Base-by-base conservation (phyloP, 2,329 filamentous ascomycete species). In the Colletotrichum eremochloae region DNA sequence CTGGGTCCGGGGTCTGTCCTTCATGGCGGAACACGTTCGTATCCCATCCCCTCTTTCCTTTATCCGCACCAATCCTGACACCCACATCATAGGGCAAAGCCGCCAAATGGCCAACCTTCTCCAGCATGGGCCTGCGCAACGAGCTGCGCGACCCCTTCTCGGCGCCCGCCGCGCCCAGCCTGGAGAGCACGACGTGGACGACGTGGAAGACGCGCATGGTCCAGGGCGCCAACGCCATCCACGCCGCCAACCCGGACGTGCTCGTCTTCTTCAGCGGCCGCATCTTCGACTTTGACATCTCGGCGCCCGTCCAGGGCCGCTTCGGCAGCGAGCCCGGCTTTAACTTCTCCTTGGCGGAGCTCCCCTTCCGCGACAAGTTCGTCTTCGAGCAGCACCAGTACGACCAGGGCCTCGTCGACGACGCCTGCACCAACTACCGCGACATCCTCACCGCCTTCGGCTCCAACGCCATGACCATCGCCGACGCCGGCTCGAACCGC, bases 1-100 rank as follows among this genome's bases (percentile, higher is more conserved):
- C 24, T 90, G 88, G 88, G 81, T 83, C 31, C 81, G 87, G 5
- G 87, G 87, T 0, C 79, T 87, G 12, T 78, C 80, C 0, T 90
- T 84, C 74, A 89, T 90, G 84, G 83, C 86, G 0, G 77, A 82
- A 5, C 86, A 88, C 72, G 84, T 85, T 79, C 76, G 80, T 73
- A 72, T 6, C 78, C 18, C 24, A 14, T 38, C 24, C n/a, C n/a
- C 18, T 8, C 6, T 44, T 4, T 31, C 3, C 11, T 42, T 1
- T 24, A 3, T 2, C 33, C 9, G 29, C 8, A 3, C 8, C 5
- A 2, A n/a, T 6, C 12, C 61, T 67, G 0, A 63, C 11, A 7
- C 11, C 0, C 4, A 6, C 11, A 1, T 15, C 77, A 50, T 76
- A 82, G 75, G 80, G 77, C 8, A 80, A 84, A 55, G 76, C 77